Evolutionary conservation across 768 basidiomycete genomes (phyloP), one percentile per base, ranked within the genome.

Genomic region (Sistotremastrum niveocremeum): DNA sequence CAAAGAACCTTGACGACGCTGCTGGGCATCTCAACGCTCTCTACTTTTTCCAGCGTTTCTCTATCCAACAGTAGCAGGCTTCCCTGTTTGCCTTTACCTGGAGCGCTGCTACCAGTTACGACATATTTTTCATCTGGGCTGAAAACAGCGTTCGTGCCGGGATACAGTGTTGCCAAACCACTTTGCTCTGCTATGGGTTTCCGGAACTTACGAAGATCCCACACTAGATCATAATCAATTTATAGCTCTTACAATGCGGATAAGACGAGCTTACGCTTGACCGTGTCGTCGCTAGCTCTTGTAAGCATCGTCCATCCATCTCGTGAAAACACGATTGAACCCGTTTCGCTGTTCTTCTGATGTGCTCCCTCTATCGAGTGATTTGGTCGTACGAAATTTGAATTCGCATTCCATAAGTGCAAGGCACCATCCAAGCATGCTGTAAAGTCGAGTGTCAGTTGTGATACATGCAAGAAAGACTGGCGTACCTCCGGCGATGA

Each of bases 91-190:
- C 78, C 81, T 54, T 81, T 83, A 37, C 75, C 63, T 7, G 75
- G 65, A 2, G 80, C 74, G 6, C 81, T 84, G 1, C 76, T 70
- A 4, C 95, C 93, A 7, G 91, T 93, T 45, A 98, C 67, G 43
- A 98, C 67, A 57, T 80, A 78, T 61, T 80, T 85, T 54, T 93
- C 89, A 61, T 95, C 89, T 0, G 95, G 95, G 53, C 91, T 95
- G 64, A 94, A 98, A 51, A 84, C 76, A 6, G 93, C 82, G 62
- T 98, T 98, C 37, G 93, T 94, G 52, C 84, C 78, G 10, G 89
- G 84, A 64, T 99, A 97, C 46, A 90, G 63, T 10, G 87, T 87
- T 40, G 75, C 69, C 30, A 88, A 63, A 41, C 70, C 75, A 31
- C 71, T 59, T 47, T 74, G 77, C n/a, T 71, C 72, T 3, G 74